phyloP scores from a whole-genome alignment of 345 rosid species.

The Bruguiera sexangula region DNA sequence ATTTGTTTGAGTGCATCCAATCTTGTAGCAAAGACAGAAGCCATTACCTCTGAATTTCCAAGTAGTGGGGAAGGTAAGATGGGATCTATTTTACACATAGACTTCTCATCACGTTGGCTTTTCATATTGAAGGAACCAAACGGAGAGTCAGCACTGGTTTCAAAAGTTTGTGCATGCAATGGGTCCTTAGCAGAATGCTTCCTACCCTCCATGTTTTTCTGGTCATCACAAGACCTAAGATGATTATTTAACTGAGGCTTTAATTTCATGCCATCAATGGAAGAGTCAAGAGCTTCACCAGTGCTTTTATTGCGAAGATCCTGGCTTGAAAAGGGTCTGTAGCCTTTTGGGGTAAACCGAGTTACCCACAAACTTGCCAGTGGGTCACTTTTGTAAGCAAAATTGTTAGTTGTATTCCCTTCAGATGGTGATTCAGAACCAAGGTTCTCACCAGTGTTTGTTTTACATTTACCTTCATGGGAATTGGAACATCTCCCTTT shows the following conservation, averaged over 20 bases:
- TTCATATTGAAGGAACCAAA: constrained; percentile 28
- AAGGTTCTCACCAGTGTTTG: constrained; percentile 17
- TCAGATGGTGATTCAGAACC: constrained; percentile 32
- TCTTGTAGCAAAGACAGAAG: constrained; percentile 64
- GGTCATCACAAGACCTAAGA: constrained; percentile 17
- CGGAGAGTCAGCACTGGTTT: constrained; percentile 30
- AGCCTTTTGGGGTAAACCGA: constrained; percentile 51
- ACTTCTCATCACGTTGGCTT: constrained; percentile 31
- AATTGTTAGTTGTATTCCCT: constrained; percentile 29
- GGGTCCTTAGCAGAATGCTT: constrained; percentile 21
- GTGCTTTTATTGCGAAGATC: constrained; percentile 17
- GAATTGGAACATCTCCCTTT: constrained; percentile 37
- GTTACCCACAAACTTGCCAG: constrained; percentile 70
- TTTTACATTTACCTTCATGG: constrained; percentile 37
- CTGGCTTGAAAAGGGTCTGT: constrained; percentile 24
- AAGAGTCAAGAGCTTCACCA: constrained; percentile 24
- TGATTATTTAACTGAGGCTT: constrained; percentile 18
- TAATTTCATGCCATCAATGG: constrained; percentile 25
- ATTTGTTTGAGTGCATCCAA: constrained; percentile 68
- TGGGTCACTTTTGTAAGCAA: constrained; percentile 41
- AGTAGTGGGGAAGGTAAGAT: constrained; percentile 34
- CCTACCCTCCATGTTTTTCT: constrained; percentile 17
- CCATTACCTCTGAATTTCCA: constrained; percentile 56
- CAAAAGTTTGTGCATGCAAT: constrained; percentile 10
- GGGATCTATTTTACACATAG: constrained; percentile 21